These are phyloP conservation scores for Misopates orontium DNA, from an alignment of 257 asterid species.

Conservation along the genomic window DNA sequence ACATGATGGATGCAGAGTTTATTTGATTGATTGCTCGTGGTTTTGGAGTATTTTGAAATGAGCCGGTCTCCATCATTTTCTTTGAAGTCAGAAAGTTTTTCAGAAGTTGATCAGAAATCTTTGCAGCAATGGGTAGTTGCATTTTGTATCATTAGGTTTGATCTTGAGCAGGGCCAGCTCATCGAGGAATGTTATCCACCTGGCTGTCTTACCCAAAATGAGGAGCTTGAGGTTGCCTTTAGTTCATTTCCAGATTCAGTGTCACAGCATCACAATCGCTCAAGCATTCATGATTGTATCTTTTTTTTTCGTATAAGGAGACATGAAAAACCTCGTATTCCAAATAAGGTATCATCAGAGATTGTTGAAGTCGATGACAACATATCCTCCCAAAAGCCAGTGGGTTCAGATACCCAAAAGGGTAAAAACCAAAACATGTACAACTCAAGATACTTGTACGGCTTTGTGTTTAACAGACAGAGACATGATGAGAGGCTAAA, in stretches of 20 bases:
- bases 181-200: constrained; percentile 96
- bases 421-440: constrained; percentile 35
- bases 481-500: constrained; percentile 94
- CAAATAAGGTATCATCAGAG: constrained; percentile 45
- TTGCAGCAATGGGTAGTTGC: constrained; percentile 85
- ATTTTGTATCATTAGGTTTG: constrained; percentile 88
- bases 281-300: constrained; percentile 91
- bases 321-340: constrained; percentile 41
- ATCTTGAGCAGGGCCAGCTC: constrained; percentile 96
- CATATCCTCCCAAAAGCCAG: constrained; percentile 32
- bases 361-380: constrained; percentile 53
- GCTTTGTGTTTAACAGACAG: constrained; percentile 95
- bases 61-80: constrained; percentile 91
- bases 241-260: constrained; percentile 98
- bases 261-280: constrained; percentile 85
- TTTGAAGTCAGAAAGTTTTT: constrained; percentile 60
- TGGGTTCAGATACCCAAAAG: constrained; percentile 31
- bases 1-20: constrained; percentile 34
- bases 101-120: constrained; percentile 66
- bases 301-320: constrained; percentile 85
- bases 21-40: constrained; percentile 37
- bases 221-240: constrained; percentile 93
- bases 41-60: constrained; percentile 54
- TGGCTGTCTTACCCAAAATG: constrained; percentile 71
- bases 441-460: constrained; percentile 68